A percentile compares a stretch with the other conserved stretches of the same genome.
phyloP scores from a whole-genome alignment of 805 yeast species.

The Helenozyma baotianmanensis region DNA sequence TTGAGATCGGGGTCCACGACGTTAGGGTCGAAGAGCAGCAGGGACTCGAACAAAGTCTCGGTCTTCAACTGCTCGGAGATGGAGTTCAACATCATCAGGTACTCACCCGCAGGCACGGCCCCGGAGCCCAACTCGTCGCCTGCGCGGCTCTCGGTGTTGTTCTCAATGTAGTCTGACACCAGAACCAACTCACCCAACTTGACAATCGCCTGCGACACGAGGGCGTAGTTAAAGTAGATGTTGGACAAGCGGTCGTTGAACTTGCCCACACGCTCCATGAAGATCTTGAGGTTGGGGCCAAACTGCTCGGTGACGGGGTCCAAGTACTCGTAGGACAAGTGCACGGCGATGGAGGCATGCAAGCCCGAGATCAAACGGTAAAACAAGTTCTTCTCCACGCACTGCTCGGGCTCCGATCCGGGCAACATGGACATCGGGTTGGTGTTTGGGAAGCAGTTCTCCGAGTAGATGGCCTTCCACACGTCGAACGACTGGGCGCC shows the following conservation, averaged over 20 bases:
- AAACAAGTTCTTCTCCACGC: conserved; percentile 84
- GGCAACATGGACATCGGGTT: conserved; percentile 33
- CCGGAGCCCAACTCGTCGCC: conserved; percentile 25
- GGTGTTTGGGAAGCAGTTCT: conserved; percentile 73
- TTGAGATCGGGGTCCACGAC: conserved; percentile 54
- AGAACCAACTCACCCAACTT: conserved; percentile 41
- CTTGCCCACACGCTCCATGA: conserved; percentile 86
- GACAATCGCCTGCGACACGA: conserved; percentile 74
- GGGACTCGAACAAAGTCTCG: conserved; percentile 42
- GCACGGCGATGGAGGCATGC: conserved; percentile 95
- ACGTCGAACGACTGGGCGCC: conserved; percentile 89
- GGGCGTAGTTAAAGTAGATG: conserved; percentile 86
- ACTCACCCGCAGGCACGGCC: conserved; percentile 32
- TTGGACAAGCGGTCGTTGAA: conserved; percentile 86
- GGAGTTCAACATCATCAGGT: conserved; percentile 6
- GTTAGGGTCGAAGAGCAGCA: conserved; percentile 42
- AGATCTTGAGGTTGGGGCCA: conserved; percentile 76
- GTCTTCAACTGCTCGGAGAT: conserved; percentile 10
- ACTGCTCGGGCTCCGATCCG: conserved; percentile 41
- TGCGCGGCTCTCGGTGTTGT: conserved; percentile 20
- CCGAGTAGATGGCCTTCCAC: conserved; percentile 89
- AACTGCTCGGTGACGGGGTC: conserved; percentile 65
- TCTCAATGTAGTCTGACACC: conserved; percentile 22
- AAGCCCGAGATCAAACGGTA: conserved; percentile 85
- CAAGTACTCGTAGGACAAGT: conserved; percentile 75